phyloP scores from a whole-genome alignment of 1,139 yeast genomes.

The Candida glucosophila region DNA sequence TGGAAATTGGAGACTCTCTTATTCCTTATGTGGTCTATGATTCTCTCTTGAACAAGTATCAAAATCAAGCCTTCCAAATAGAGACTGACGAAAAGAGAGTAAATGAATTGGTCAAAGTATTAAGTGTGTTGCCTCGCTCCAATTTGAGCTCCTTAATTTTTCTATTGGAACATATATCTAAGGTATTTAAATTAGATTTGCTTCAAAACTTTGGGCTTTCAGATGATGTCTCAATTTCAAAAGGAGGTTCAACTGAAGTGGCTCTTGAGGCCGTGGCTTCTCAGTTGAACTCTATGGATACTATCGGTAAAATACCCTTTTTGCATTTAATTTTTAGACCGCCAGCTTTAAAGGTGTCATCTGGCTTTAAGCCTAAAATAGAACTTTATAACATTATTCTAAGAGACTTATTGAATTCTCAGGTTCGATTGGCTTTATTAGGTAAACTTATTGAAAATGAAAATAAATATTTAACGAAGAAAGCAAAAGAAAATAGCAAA shows the following conservation, averaged over 20 bases:
- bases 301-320: conserved; percentile 33
- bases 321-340: conserved; percentile 36
- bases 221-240: too few species aligned
- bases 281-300: conserved; percentile 27
- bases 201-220: conserved; percentile 25
- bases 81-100: too few species aligned
- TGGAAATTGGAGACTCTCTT: conserved; percentile 35
- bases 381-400: conserved; percentile 19
- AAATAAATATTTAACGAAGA: conserved; percentile 18
- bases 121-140: too few species aligned
- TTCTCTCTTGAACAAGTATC: conserved; percentile 19
- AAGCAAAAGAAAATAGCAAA: conserved; percentile 22
- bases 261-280: too few species aligned
- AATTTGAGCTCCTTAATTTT: conserved; percentile 31
- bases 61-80: too few species aligned
- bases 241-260: too few species aligned
- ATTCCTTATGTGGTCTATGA: conserved; percentile 39
- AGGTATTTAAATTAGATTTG: conserved; percentile 15
- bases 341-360: conserved; percentile 24
- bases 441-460: conserved; percentile 23
- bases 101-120: conserved; percentile 12
- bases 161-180: conserved; percentile 27
- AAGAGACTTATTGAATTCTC: conserved; percentile 20
- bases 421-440: conserved; percentile 18
- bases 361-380: conserved; percentile 37